Evolutionary conservation across 345 rosid genomes (phyloP).

Genomic region (Pelargonium nanum): DNA sequence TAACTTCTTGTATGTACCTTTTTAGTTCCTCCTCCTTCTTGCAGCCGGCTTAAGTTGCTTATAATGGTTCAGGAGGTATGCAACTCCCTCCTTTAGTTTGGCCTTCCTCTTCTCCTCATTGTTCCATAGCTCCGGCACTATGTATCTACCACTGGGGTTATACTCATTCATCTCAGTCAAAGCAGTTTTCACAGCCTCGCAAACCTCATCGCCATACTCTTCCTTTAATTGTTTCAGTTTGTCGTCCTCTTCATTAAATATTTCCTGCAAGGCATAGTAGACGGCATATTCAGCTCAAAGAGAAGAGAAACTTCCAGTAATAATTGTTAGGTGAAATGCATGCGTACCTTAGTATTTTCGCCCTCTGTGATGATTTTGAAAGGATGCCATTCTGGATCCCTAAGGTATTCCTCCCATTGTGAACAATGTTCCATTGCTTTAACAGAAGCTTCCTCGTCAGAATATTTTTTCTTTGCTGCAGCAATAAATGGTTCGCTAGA

Average conservation of each 20-base stretch:
- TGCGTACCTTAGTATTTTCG: conserved; percentile 27
- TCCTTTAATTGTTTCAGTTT: conserved; percentile 24
- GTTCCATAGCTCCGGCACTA: conserved; percentile 32
- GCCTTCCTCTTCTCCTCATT: conserved; percentile 27
- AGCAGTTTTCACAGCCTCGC: conserved; percentile 26
- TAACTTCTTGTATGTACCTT: conserved; percentile 1
- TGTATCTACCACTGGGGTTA: conserved; percentile 40
- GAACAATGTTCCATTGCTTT: conserved; percentile 37
- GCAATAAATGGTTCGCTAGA: conserved; percentile 25
- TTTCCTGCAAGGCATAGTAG: conserved; percentile 17
- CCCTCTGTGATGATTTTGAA: conserved; percentile 24
- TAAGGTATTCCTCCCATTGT: conserved; percentile 29
- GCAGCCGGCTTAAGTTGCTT: conserved; percentile 4
- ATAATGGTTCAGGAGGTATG: conserved; percentile 21
- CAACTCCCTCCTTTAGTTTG: conserved; percentile 25
- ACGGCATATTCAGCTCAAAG: not conserved
- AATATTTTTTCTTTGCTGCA: conserved; percentile 30
- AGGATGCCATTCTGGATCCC: conserved; percentile 45
- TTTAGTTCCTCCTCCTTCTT: conserved; percentile 18
- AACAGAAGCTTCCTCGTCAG: conserved; percentile 20
- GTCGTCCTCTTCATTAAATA: conserved; percentile 30
- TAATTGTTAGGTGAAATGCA: not conserved
- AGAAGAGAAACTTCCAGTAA: not conserved
- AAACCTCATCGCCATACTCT: conserved; percentile 26
- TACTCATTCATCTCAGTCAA: conserved; percentile 29